phyloP scores from a whole-genome alignment of 2,329 filamentous ascomycete species.

The Aspergillus amoenus region DNA sequence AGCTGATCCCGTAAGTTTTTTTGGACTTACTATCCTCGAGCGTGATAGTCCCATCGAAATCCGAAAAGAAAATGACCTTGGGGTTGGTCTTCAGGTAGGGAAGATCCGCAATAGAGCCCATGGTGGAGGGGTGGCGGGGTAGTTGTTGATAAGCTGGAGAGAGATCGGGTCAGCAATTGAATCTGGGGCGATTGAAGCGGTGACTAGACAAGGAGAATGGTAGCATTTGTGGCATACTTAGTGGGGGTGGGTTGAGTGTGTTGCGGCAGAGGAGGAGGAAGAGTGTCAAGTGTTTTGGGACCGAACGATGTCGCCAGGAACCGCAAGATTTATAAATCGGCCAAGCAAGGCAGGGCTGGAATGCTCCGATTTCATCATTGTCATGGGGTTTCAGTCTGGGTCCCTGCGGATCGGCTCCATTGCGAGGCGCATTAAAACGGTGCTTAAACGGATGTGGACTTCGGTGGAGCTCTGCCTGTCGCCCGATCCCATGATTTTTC shows the following conservation, averaged over 20 bases:
- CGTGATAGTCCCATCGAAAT: constrained; percentile 97
- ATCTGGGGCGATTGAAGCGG: neutral
- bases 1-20: neutral
- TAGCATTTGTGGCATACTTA: neutral
- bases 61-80: constrained; percentile 96
- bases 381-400: neutral
- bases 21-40: constrained; percentile 60
- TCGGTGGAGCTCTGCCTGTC: constrained; percentile 7
- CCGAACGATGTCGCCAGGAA: neutral
- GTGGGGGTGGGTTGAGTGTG: neutral
- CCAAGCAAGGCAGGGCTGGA: neutral
- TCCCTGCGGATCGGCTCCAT: constrained; percentile 13
- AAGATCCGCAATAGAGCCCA: constrained; percentile 33
- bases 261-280: neutral
- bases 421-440: neutral
- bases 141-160: neutral
- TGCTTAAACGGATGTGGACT: constrained; percentile 4
- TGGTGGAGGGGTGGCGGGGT: constrained; percentile 18
- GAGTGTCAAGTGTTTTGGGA: neutral
- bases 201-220: neutral
- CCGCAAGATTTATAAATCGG: neutral
- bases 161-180: neutral
- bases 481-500: constrained; percentile 3
- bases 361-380: neutral
- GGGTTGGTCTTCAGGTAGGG: constrained; percentile 59